phyloP scores from a whole-genome alignment of 2,329 filamentous ascomycete genomes.

The Pestalotiopsis sp. region DNA sequence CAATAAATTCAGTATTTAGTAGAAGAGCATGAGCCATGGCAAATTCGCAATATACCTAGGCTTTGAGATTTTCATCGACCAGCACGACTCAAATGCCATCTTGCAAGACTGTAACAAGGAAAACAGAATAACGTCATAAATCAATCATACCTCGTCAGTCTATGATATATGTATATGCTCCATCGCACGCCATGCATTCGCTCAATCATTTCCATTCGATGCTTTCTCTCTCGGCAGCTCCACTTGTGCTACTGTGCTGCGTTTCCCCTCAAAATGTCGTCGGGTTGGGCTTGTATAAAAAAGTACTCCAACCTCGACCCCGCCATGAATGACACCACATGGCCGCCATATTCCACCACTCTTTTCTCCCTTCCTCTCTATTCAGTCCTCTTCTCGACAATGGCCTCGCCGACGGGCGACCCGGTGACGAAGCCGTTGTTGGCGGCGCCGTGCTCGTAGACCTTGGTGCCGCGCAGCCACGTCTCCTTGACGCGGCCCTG shows the following conservation, averaged over 20 bases:
- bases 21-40: too few relatives aligned
- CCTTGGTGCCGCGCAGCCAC: conserved; percentile 75
- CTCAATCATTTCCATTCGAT: background rate
- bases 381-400: conserved; percentile 61
- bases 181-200: conserved; percentile 8
- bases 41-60: too few relatives aligned
- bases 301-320: background rate
- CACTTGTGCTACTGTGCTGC: too few relatives aligned
- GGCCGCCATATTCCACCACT: background rate
- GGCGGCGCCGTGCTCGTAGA: conserved; percentile 69
- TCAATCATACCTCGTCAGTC: background rate
- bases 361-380: conserved; percentile 25
- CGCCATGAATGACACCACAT: background rate
- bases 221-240: background rate
- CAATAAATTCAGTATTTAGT: too few relatives aligned
- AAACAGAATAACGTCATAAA: conserved; percentile 10
- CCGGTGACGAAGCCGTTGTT: conserved; percentile 53
- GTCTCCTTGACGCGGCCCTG: conserved; percentile 81
- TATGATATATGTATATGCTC: background rate
- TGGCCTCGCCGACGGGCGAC: conserved; percentile 54
- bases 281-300: background rate
- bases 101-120: background rate
- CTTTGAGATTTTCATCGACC: too few relatives aligned
- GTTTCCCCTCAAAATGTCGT: too few relatives aligned
- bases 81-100: background rate